Evolutionary conservation across 164 flowering plant genomes (phyloP), one percentile per base, ranked within the genome.

Genomic region (Pachysandra terminalis): DNA sequence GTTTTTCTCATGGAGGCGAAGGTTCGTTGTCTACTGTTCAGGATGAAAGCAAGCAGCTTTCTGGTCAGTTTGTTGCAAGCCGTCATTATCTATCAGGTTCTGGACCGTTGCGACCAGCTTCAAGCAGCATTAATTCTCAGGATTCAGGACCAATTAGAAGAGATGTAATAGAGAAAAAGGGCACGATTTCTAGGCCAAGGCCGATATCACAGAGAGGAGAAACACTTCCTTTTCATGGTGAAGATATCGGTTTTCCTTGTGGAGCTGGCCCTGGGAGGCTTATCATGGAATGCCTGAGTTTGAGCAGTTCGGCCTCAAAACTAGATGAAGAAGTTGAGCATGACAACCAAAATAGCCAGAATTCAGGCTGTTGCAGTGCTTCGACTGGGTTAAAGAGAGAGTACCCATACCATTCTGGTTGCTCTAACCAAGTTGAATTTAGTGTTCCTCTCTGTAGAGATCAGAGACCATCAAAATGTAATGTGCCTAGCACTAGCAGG

Each of bases 271-370:
- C 97, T 7, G 90, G 92, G 28, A 83, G 87, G 75, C 76, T 92
- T 61, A 82, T 94, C 68, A 77, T 81, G 85, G 97, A 90, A 23
- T 95, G 98, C 74, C 88, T 95, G 54, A 89, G 89, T 67, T 76
- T 91, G 64, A 82, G 87, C 62, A 90, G 86, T 71, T 84, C 95
- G 7, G 90, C 76, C 73, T 85, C 87, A 5, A 84, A 76, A 75
- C 66, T 82, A 0, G 87, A 88, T 71, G 87, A 82, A 61, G 83
- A 80, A 23, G 77, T 82, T 64, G 85, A 82, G 55, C 80, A 69
- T 64, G 87, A 82, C n/a, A 82, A 80, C 59, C 75, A 71, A 24
- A 72, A 67, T 53, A 79, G 83, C 73, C 85, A 71, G 66, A 68
- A 64, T 73, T 81, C 86, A 0, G 53, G 53, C 22, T 62, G 28